Base-by-base conservation (phyloP, 805 yeast genomes). In the Kodamaea kakaduensis region DNA sequence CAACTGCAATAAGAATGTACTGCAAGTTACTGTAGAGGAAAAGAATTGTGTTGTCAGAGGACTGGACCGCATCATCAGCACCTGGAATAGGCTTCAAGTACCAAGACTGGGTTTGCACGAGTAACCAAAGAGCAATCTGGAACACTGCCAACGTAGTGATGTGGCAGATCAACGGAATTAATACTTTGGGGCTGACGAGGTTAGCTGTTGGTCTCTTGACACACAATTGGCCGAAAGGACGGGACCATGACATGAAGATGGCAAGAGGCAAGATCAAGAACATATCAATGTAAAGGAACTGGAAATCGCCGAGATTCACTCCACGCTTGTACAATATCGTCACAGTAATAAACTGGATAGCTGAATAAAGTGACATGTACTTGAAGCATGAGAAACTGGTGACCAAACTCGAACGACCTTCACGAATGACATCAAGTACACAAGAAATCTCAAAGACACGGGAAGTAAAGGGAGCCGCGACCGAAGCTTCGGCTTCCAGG, bases 401-500 rank as follows among this genome's bases (percentile, higher is more conserved):
- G 13, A 89, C 96, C 52, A 93, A 67, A 14, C 97, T 82, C 1
- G 96, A 94, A 43, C 99, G 72, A 3, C 99, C 99, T 57, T 93
- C 97, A 49, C 77, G 81, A 40, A 93, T 86, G 3, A 93, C 93
- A 54, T 86, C 87, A 46, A 87, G 64, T 16, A 90, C 96, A 65
- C 98, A 93, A 3, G 95, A 78, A 27, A 93, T 88, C 46, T 93
- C 96, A 61, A 94, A 93, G 1, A 75, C 58, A 26, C 94, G 73
- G 1, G 96, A 86, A 0, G 99, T 93, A 57, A 93, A 93, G 3
- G 99, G 98, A 0, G 98, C 98, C 0, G 98, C 98, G 12, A 93
- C 97, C 3, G 95, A 84, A 0, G 98, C 98, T 55, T 93, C 99
- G 0, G 97, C 98, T 56, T 93, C 98, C 18, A 96, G 85, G 31